A percentile compares a stretch with the other conserved stretches of the same genome.
phyloP scores from a whole-genome alignment of 2,329 filamentous ascomycete species.

The Aspergillus sp. region DNA sequence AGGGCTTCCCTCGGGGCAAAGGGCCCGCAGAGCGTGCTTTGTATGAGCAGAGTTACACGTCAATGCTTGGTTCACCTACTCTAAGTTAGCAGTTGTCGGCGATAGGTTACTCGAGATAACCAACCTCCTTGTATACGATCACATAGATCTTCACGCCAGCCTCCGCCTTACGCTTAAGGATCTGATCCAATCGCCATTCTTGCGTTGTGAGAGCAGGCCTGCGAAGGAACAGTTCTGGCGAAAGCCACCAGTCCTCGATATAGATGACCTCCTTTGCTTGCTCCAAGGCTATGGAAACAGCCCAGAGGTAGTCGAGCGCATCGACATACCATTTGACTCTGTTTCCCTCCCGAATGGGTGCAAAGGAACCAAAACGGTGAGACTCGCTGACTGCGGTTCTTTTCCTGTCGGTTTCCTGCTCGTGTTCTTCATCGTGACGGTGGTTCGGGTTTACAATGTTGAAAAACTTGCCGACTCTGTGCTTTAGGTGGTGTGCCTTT shows the following conservation, averaged over 20 bases:
- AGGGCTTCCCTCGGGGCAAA: slow-evolving; percentile 78
- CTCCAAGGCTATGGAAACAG: slow-evolving; percentile 87
- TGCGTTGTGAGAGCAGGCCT: slow-evolving; percentile 80
- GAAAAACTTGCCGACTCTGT: slow-evolving; percentile 63
- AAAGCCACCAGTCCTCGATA: slow-evolving; percentile 96
- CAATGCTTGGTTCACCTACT: slow-evolving; percentile 66
- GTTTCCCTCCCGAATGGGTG: slow-evolving; percentile 82
- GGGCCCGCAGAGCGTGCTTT: slow-evolving; percentile 75
- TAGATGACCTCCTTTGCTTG: slow-evolving; percentile 90
- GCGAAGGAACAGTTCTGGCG: slow-evolving; percentile 80
- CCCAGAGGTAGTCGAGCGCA: slow-evolving; percentile 92
- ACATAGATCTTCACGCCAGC: slow-evolving; percentile 93
- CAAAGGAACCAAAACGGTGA: slow-evolving; percentile 87
- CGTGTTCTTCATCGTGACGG: slow-evolving; percentile 90
- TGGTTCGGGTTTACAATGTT: slow-evolving; percentile 81
- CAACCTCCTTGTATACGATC: slow-evolving; percentile 82
- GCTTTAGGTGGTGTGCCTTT: slow-evolving; percentile 58
- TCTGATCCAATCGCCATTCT: slow-evolving; percentile 81
- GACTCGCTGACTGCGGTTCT: slow-evolving; percentile 68
- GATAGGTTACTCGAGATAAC: background rate
- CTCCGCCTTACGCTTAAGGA: slow-evolving; percentile 85
- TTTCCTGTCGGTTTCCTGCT: slow-evolving; percentile 79
- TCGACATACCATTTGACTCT: slow-evolving; percentile 97
- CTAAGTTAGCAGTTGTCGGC: slow-evolving; percentile 6
- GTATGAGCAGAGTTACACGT: slow-evolving; percentile 94